These are phyloP conservation scores for Arthrobotrys pseudoclavata DNA, from an alignment of 2,329 filamentous ascomycete species.

Conservation along the genomic window DNA sequence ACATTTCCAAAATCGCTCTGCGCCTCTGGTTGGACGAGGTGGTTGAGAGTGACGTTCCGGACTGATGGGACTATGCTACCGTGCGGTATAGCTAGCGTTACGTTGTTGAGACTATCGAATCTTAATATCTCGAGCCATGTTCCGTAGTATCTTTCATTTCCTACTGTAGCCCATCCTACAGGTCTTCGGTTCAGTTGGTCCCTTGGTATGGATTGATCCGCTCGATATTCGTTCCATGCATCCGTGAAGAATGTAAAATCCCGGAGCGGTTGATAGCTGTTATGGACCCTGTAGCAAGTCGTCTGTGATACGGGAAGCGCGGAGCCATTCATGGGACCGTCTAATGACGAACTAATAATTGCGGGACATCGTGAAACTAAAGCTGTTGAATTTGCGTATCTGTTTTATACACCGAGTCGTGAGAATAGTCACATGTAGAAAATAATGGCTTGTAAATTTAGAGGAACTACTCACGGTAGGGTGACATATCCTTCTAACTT, in stretches of 20 bases:
- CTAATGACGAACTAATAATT: constrained; percentile 47
- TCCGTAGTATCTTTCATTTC: constrained; percentile 70
- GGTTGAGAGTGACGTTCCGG: constrained; percentile 73
- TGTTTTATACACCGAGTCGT: constrained; percentile 20
- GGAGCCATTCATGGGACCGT: constrained; percentile 56
- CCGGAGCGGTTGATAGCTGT: constrained; percentile 54
- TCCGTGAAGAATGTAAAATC: constrained; percentile 58
- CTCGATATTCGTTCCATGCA: constrained; percentile 46
- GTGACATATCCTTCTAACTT: constrained; percentile 58
- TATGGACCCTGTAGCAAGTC: constrained; percentile 55
- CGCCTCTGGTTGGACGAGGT: constrained; percentile 78
- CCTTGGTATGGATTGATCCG: constrained; percentile 39
- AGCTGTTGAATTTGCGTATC: constrained; percentile 55
- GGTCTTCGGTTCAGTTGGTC: constrained; percentile 37
- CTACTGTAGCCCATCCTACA: constrained; percentile 64
- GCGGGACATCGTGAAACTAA: constrained; percentile 50
- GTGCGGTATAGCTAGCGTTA: constrained; percentile 83
- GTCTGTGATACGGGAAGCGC: constrained; percentile 53
- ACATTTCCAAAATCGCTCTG: constrained; percentile 78
- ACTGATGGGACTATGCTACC: constrained; percentile 76
- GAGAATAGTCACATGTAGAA: background rate
- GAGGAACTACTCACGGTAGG: constrained; percentile 29
- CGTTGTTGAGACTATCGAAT: constrained; percentile 75
- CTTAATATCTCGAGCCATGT: constrained; percentile 61
- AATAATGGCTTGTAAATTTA: background rate